These are phyloP conservation scores for Tylopilus cervinicoccineus DNA, from an alignment of 768 basidiomycete genomes.

Conservation along the genomic window DNA sequence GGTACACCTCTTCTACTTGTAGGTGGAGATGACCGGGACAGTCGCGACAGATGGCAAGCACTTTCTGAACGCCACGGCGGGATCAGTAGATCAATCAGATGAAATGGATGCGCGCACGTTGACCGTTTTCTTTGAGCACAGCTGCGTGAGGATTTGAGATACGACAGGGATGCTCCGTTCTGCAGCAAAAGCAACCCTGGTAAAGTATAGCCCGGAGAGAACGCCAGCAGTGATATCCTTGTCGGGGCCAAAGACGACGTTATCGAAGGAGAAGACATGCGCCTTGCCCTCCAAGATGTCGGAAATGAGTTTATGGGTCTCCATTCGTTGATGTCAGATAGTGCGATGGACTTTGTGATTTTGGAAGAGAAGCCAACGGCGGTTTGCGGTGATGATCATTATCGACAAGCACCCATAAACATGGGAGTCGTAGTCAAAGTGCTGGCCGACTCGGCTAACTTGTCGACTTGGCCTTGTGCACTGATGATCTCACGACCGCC, in stretches of 20 bases:
- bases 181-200: constrained; percentile 39
- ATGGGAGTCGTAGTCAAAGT: not conserved
- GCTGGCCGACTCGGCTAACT: not conserved
- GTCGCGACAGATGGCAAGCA: constrained; percentile 44
- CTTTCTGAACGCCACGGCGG: constrained; percentile 36
- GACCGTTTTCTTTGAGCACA: constrained; percentile 14
- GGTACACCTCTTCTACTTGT: constrained; percentile 48
- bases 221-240: constrained; percentile 41
- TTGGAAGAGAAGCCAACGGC: constrained; percentile 2
- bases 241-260: constrained; percentile 37
- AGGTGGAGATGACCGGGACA: constrained; percentile 45
- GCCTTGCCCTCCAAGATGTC: constrained; percentile 27
- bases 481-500: not conserved
- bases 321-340: constrained; percentile 6
- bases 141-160: constrained; percentile 8
- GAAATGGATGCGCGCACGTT: constrained; percentile 11
- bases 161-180: constrained; percentile 1
- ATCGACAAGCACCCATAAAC: not conserved
- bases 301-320: constrained; percentile 9
- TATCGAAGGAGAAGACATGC: constrained; percentile 38
- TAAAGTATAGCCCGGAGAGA: constrained; percentile 58
- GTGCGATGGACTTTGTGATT: not conserved
- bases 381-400: constrained; percentile 2
- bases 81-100: not conserved
- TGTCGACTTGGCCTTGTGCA: not conserved